Conservation (phyloP, 2,329 filamentous ascomycete species). For the Lasiodiplodia sp. region DNA sequence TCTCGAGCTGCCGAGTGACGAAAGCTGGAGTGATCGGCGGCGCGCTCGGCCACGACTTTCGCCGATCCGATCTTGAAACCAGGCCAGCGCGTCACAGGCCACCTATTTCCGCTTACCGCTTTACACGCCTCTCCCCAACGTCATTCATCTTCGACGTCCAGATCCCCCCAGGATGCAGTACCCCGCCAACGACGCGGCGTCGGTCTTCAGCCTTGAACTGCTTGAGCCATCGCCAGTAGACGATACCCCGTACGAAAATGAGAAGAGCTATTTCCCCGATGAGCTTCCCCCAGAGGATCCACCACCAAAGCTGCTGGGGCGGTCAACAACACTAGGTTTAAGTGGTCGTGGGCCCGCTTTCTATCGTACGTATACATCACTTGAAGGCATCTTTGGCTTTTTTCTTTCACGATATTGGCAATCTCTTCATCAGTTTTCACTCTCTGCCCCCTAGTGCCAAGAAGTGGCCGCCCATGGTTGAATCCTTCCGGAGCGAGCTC, state of each 20-base stretch:
- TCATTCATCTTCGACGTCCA: constrained; percentile 28
- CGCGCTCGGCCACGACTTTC: constrained; percentile 28
- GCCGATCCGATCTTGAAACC: constrained; percentile 36
- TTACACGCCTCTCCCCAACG: constrained; percentile 30
- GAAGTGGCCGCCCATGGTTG: background rate
- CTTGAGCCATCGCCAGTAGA: constrained; percentile 85
- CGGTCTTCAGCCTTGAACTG: constrained; percentile 72
- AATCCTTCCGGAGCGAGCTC: background rate
- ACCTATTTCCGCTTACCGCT: constrained; percentile 33
- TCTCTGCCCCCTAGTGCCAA: background rate
- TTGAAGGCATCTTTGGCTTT: background rate
- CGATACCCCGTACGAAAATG: constrained; percentile 56
- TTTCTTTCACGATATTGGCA: background rate
- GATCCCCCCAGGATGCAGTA: constrained; percentile 33
- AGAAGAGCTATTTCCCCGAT: constrained; percentile 59
- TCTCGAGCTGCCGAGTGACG: background rate
- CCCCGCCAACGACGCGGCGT: constrained; percentile 50
- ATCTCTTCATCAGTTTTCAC: background rate
- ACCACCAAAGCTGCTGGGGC: constrained; percentile 37
- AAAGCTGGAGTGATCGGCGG: constrained; percentile 3
- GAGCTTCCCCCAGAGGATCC: constrained; percentile 36
- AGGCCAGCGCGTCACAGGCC: constrained; percentile 34
- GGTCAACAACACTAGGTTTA: constrained; percentile 59
- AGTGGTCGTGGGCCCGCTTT: constrained; percentile 76
- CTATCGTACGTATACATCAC: constrained; percentile 66